Base-by-base conservation (phyloP, 2,329 filamentous ascomycete species). In the Ceratocystis smalleyi region DNA sequence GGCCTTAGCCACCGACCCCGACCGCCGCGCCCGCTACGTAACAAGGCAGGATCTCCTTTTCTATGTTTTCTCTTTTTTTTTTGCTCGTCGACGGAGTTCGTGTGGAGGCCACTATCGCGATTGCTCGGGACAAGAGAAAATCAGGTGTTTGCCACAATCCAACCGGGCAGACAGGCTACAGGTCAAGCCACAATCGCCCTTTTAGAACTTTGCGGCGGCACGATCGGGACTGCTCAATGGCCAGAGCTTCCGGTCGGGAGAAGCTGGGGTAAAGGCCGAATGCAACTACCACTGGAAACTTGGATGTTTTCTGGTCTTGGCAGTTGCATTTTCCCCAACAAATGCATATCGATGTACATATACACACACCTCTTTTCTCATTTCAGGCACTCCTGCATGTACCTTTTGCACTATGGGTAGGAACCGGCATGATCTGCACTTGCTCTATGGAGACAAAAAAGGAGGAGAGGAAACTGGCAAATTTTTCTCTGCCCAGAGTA, bases 291-390 rank as follows among this genome's bases (percentile, higher is more conserved):
- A 57, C 27, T 8, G 15, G 24, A 35, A n/a, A 35, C 54, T 57
- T 57, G 54, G 7, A 51, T 51, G 47, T 32, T 57, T 57, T 57
- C 30, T 30, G 12, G 54, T 57, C 54, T 57, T 57, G 54, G 54
- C 54, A 57, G 30, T 35, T 32, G 54, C 54, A 57, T 19, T 57
- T 35, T 19, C 35, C 27, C 35, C 27, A 6, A 32, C 24, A 8
- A 54, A n/a, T 30, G 30, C 6, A n/a, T n/a, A n/a, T 57, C 5
- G 3, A 27, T 51, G 47, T 51, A 15, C 47, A 27, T 27, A 27
- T 27, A 51, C 54, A 57, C 17, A 51, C 54, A 57, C 17, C 30
- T 35, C 54, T 32, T 57, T 57, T 8, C 30, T n/a, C 51, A 30
- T 57, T 35, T 5, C 3, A 7, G 12, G 19, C 10, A n/a, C 22